Conservation (phyloP, 768 basidiomycete species). For the Rhizopogon vesiculosus region DNA sequence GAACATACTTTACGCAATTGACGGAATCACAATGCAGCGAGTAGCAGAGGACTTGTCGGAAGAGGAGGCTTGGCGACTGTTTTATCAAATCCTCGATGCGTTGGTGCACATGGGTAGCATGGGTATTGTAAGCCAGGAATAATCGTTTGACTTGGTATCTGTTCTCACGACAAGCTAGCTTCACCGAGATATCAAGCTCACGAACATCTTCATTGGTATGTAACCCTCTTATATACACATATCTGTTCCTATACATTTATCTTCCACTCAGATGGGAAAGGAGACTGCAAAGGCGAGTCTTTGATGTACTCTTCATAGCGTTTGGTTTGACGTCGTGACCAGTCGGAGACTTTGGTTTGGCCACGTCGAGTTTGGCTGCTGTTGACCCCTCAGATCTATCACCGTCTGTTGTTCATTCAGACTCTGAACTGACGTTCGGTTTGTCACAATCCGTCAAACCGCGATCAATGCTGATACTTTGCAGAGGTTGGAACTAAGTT, state of each 20-base stretch:
- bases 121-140: slow-evolving; percentile 64
- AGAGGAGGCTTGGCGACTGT: slow-evolving; percentile 85
- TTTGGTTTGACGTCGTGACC: not conserved
- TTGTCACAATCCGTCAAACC: slow-evolving; percentile 7
- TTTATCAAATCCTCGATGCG: slow-evolving; percentile 87
- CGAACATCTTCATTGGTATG: slow-evolving; percentile 91
- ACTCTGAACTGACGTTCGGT: slow-evolving; percentile 78
- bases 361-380: slow-evolving; percentile 75
- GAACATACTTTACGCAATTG: not conserved
- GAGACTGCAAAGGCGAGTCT: slow-evolving; percentile 69
- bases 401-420: slow-evolving; percentile 36
- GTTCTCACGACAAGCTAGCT: slow-evolving; percentile 32
- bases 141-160: not conserved
- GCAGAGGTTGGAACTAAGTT: slow-evolving; percentile 85
- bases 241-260: not conserved
- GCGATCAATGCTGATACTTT: not conserved
- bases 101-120: slow-evolving; percentile 84
- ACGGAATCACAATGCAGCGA: slow-evolving; percentile 37
- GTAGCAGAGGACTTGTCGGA: slow-evolving; percentile 79
- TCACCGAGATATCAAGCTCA: slow-evolving; percentile 87
- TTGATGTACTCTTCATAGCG: not conserved
- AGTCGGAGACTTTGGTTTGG: slow-evolving; percentile 94
- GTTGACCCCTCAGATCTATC: slow-evolving; percentile 70
- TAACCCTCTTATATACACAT: not conserved
- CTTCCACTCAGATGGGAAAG: slow-evolving; percentile 57